Evolutionary conservation across 2,329 filamentous ascomycete species (phyloP).

Genomic region (Penicillium sp.): DNA sequence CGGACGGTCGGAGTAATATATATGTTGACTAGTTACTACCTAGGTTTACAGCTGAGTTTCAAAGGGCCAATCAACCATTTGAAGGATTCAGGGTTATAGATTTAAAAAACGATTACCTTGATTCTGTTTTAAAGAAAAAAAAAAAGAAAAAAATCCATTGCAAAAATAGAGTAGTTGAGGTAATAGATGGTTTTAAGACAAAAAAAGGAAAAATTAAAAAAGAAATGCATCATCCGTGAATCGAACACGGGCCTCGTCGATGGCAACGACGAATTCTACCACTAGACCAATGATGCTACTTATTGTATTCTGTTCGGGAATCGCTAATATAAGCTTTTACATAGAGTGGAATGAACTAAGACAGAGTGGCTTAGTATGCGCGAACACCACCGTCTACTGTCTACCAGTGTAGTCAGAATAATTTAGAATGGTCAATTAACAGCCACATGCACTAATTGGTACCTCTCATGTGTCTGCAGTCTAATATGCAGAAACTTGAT

Average conservation of each 20-base stretch:
- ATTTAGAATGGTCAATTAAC: constrained; percentile 15
- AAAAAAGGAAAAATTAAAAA: constrained; percentile 10
- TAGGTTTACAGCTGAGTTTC: no score
- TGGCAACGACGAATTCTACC: constrained; percentile 52
- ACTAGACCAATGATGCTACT: constrained; percentile 50
- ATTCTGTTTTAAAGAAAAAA: no score
- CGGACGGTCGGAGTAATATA: no score
- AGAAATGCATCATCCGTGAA: constrained; percentile 46
- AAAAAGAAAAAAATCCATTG: not conserved
- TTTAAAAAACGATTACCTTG: no score
- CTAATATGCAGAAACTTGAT: constrained; percentile 9
- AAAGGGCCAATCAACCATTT: no score
- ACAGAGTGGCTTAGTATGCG: no score
- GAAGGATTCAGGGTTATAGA: no score
- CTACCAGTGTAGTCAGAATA: not conserved
- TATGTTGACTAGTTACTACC: no score
- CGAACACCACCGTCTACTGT: no score
- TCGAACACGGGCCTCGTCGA: constrained; percentile 54
- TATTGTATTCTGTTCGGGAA: no score
- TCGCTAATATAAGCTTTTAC: no score
- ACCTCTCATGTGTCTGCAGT: constrained; percentile 16
- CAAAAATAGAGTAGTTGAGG: not conserved
- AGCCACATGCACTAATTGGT: constrained; percentile 21
- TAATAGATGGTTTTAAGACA: not conserved
- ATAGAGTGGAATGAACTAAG: no score